A percentile compares a stretch with the other conserved stretches of the same genome.
Conservation (phyloP, 345 rosid genomes). For the Acer campestre region DNA sequence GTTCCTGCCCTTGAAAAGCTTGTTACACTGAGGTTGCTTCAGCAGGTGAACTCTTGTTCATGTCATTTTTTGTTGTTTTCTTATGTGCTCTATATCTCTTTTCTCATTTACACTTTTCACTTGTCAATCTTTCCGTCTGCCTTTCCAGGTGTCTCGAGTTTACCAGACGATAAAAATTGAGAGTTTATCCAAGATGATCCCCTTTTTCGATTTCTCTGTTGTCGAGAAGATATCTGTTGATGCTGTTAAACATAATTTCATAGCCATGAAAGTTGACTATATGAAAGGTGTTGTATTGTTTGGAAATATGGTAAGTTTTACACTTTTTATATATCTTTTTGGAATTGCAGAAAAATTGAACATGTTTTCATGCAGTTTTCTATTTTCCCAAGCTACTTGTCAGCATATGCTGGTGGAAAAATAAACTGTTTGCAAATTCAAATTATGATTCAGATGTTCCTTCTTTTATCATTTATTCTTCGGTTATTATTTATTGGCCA, state of each 20-base stretch:
- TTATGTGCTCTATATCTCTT: background rate
- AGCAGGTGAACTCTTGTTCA: slow-evolving; percentile 59
- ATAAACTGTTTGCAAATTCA: background rate
- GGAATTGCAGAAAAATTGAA: background rate
- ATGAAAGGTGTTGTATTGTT: slow-evolving; percentile 73
- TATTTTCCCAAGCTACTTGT: background rate
- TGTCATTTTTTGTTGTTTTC: slow-evolving; percentile 10
- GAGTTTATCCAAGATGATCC: slow-evolving; percentile 80
- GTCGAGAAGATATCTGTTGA: slow-evolving; percentile 95
- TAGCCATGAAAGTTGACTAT: slow-evolving; percentile 89
- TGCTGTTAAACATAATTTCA: slow-evolving; percentile 79
- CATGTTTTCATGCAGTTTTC: background rate
- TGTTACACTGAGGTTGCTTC: slow-evolving; percentile 83
- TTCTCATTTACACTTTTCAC: background rate
- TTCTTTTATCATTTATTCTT: background rate
- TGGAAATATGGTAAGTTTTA: slow-evolving; percentile 60
- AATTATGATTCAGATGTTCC: too few relatives aligned
- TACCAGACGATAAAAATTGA: slow-evolving; percentile 84
- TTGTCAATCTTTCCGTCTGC: slow-evolving; percentile 5
- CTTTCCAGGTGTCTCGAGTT: slow-evolving; percentile 81
- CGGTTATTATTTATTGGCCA: background rate
- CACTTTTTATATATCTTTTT: background rate
- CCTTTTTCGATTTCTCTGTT: slow-evolving; percentile 75
- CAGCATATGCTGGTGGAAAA: background rate
- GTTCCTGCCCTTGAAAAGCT: slow-evolving; percentile 86